Evolutionary conservation across 805 yeast species (phyloP).

Genomic region (Ogataea dorogensis): DNA sequence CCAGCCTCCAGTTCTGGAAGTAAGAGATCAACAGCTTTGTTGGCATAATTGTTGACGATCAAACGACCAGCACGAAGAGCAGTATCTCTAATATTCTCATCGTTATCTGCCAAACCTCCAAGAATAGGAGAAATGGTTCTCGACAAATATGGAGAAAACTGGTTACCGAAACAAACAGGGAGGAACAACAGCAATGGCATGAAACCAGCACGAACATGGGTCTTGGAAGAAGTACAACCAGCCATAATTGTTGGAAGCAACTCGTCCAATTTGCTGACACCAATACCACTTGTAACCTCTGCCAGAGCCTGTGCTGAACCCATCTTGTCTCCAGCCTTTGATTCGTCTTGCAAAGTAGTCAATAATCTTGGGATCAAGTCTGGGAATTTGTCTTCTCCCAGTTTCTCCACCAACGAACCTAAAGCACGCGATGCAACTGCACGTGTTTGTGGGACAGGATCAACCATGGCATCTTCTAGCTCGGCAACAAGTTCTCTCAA

Average conservation of each 20-base stretch:
- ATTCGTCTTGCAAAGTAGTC: conserved; percentile 71
- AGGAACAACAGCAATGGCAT: conserved; percentile 85
- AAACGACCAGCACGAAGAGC: conserved; percentile 91
- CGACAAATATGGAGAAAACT: conserved; percentile 84
- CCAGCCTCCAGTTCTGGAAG: conserved; percentile 94
- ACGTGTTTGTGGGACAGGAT: conserved; percentile 95
- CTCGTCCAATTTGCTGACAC: conserved; percentile 84
- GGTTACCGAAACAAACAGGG: conserved; percentile 92
- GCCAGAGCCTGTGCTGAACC: conserved; percentile 97
- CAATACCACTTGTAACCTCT: conserved; percentile 91
- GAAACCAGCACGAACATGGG: conserved; percentile 84
- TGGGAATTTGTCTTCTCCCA: conserved; percentile 96
- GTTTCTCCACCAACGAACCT: conserved; percentile 92
- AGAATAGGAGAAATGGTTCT: conserved; percentile 89
- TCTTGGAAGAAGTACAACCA: conserved; percentile 64
- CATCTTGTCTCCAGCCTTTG: conserved; percentile 82
- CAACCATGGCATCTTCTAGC: conserved; percentile 93
- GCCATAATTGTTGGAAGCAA: conserved; percentile 75
- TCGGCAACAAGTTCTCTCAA: conserved; percentile 74
- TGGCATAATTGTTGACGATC: conserved; percentile 86
- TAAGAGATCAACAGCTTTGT: conserved; percentile 86
- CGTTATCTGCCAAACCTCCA: conserved; percentile 84
- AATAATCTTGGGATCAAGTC: conserved; percentile 79
- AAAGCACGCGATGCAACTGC: conserved; percentile 97
- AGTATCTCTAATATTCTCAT: conserved; percentile 83